Evolutionary conservation across 768 basidiomycete species (phyloP), one percentile per base, ranked within the genome.

Genomic region (Fistulinella prunicolor): DNA sequence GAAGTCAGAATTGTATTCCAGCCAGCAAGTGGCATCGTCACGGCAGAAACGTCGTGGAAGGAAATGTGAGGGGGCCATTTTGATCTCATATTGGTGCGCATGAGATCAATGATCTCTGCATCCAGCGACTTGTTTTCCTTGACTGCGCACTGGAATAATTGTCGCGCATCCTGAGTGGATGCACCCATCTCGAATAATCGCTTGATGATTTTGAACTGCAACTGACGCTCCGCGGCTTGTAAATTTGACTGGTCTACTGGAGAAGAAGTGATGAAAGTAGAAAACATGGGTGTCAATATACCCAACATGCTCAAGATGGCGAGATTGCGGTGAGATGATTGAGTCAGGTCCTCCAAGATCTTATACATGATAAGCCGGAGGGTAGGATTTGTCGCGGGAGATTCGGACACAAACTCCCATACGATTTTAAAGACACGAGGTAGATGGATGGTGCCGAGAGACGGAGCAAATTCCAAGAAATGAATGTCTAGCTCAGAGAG

Each of bases 31-130:
- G 67, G 65, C 26, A 84, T 61, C 4, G 72, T 68, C 6, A 89
- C 54, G 9, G 77, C 68, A 3, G 85, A 78, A 6, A 70, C 62
- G 2, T 76, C 75, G 60, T 82, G 81, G 56, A 91, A 68, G 3
- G 81, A 86, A 50, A 93, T 78, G 60, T 92, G 89, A 47, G 82
- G 79, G 1, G 86, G 81, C 90, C 89, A 92, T 28, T 81, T 76
- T 32, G 82, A 81, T 63, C 80, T 85, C 75, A 88, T 83, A 3
- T 80, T 82, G 38, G 77, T 74, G 7, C 85, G 79, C 44, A 92
- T 73, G 22, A 89, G 66, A 37, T 89, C 88, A 38, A 91, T 62
- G 29, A 88, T 73, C 39, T 87, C 86, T 6, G 68, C 60, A 51
- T 89, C 81, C 21, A 89, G 62, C 0, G 68, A 71, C 13, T 76